A percentile compares a stretch with the other conserved stretches of the same genome.
Conservation (phyloP, 2,329 filamentous ascomycete genomes). For the Xylaria sp. region DNA sequence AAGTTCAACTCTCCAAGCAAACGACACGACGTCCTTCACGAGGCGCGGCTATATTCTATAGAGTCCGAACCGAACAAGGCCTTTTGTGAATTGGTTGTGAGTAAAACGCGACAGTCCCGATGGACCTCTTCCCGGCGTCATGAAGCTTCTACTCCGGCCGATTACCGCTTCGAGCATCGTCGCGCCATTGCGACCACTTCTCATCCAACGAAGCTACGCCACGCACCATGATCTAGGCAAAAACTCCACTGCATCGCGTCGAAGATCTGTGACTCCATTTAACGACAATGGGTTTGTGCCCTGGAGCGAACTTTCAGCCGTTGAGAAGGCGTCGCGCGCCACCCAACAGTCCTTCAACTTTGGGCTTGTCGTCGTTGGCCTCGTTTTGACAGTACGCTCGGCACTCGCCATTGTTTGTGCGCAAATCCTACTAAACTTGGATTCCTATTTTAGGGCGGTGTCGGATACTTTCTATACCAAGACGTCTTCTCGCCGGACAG, state of each 20-base stretch:
- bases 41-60: neutral
- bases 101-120: constrained; percentile 41
- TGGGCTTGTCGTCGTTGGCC: constrained; percentile 76
- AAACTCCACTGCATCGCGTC: constrained; percentile 57
- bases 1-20: neutral
- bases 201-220: constrained; percentile 64
- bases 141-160: constrained; percentile 57
- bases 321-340: constrained; percentile 84
- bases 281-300: constrained; percentile 86
- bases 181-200: constrained; percentile 51
- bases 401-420: neutral
- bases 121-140: constrained; percentile 54
- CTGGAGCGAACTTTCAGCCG: constrained; percentile 79
- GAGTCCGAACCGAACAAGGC: neutral
- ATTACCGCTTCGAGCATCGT: constrained; percentile 50
- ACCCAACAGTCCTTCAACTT: constrained; percentile 94
- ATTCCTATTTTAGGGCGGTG: constrained; percentile 67
- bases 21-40: neutral
- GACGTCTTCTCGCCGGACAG: constrained; percentile 88
- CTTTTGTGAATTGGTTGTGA: neutral
- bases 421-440: constrained; percentile 12
- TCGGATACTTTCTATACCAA: constrained; percentile 79
- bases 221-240: constrained; percentile 62
- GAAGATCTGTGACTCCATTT: constrained; percentile 80
- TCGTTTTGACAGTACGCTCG: constrained; percentile 75